phyloP scores from a whole-genome alignment of 2,329 filamentous ascomycete genomes.

The Chrysoporthe cubensis region DNA sequence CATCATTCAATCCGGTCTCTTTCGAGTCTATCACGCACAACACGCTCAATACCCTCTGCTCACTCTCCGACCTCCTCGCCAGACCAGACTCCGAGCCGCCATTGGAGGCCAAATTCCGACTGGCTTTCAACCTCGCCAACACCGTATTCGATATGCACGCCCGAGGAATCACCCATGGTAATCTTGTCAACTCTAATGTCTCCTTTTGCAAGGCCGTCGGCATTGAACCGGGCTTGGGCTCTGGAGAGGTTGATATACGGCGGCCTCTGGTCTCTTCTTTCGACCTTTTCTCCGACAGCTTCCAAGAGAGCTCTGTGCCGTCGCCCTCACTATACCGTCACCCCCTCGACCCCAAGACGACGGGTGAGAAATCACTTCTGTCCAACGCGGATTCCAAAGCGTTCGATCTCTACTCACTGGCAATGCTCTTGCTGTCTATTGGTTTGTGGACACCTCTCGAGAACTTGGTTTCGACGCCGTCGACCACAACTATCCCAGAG shows the following conservation, averaged over 20 bases:
- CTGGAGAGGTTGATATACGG: slow-evolving; percentile 63
- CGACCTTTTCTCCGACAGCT: slow-evolving; percentile 67
- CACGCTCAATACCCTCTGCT: slow-evolving; percentile 55
- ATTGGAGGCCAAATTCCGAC: slow-evolving; percentile 75
- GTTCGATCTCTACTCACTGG: slow-evolving; percentile 73
- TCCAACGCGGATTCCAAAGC: slow-evolving; percentile 59
- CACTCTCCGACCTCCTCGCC: slow-evolving; percentile 57
- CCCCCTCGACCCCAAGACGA: slow-evolving; percentile 62
- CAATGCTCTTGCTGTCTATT: slow-evolving; percentile 73
- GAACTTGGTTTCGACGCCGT: slow-evolving; percentile 50
- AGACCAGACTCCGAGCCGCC: slow-evolving; percentile 62
- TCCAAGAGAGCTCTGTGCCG: slow-evolving; percentile 37
- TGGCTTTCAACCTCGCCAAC: slow-evolving; percentile 73
- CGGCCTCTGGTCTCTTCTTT: slow-evolving; percentile 74
- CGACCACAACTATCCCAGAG: slow-evolving; percentile 58
- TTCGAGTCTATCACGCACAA: slow-evolving; percentile 56
- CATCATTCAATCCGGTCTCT: slow-evolving; percentile 62
- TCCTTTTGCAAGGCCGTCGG: slow-evolving; percentile 62
- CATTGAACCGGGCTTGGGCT: slow-evolving; percentile 44
- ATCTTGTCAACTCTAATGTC: slow-evolving; percentile 69
- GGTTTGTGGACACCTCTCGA: slow-evolving; percentile 75
- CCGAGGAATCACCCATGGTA: slow-evolving; percentile 71
- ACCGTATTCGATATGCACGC: slow-evolving; percentile 76
- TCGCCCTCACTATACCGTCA: slow-evolving; percentile 63
- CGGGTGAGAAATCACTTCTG: slow-evolving; percentile 50